Conservation (phyloP, 2,329 filamentous ascomycete species). For the Lachnellula occidentalis region DNA sequence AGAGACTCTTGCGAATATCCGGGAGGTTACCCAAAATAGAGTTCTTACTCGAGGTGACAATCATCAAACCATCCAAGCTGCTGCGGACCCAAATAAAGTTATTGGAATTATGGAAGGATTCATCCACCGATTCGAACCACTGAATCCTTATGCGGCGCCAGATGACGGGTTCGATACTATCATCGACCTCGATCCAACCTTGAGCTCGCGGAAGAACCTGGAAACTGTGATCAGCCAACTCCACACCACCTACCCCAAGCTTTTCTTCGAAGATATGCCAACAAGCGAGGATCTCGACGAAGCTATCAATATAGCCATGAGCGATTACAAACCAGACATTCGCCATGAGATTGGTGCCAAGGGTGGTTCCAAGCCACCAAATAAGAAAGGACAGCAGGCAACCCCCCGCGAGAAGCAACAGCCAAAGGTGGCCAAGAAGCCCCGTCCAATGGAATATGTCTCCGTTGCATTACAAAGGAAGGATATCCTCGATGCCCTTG, state of each 20-base stretch:
- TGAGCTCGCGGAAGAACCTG: constrained; percentile 77
- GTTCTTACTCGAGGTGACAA: constrained; percentile 87
- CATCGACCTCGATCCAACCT: constrained; percentile 75
- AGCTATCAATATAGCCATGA: constrained; percentile 70
- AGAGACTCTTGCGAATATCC: constrained; percentile 62
- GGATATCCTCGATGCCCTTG: constrained; percentile 54
- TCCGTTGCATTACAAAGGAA: constrained; percentile 48
- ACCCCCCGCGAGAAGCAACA: constrained; percentile 11
- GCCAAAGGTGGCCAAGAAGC: constrained; percentile 38
- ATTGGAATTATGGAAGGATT: constrained; percentile 94
- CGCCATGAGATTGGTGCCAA: constrained; percentile 65
- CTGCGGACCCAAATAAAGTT: constrained; percentile 66
- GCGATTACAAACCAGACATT: constrained; percentile 70
- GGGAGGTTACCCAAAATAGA: constrained; percentile 68
- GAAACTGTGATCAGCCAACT: constrained; percentile 71
- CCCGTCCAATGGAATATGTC: constrained; percentile 59
- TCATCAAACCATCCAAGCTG: constrained; percentile 94
- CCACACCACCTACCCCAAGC: constrained; percentile 69
- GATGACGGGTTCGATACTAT: constrained; percentile 78
- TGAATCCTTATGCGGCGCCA: constrained; percentile 60
- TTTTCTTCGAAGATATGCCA: constrained; percentile 64
- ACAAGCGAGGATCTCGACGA: constrained; percentile 68
- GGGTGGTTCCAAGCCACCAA: constrained; percentile 27
- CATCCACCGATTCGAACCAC: constrained; percentile 74
- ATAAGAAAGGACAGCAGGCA: constrained; percentile 29